These are phyloP conservation scores for Syzygium aqueum DNA, from an alignment of 345 rosid genomes.

Conservation along the genomic window DNA sequence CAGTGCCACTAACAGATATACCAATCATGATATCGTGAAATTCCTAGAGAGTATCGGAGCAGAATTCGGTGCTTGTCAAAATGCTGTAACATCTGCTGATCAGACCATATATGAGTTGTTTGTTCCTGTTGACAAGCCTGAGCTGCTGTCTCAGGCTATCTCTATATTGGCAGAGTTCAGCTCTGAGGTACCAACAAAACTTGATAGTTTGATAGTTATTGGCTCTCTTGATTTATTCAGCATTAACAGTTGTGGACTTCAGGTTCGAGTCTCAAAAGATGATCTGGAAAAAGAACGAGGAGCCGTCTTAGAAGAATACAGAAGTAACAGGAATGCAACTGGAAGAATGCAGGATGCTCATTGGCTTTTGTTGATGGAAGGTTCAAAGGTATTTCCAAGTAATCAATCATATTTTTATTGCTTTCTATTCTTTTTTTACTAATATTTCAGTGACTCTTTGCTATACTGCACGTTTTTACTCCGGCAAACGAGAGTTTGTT, in stretches of 20 bases:
- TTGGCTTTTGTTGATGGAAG: conserved; percentile 84
- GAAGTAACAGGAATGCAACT: conserved; percentile 74
- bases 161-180: conserved; percentile 83
- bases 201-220: not conserved
- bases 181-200: conserved; percentile 47
- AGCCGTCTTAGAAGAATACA: conserved; percentile 88
- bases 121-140: conserved; percentile 87
- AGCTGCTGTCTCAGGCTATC: conserved; percentile 67
- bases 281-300: conserved; percentile 94
- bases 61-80: conserved; percentile 94
- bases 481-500: not conserved
- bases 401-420: not conserved
- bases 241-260: not conserved
- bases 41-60: conserved; percentile 94
- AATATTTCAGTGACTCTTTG: not conserved
- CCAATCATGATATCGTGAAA: conserved; percentile 86
- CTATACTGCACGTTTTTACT: not conserved
- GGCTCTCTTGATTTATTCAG: not conserved
- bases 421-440: not conserved
- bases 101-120: conserved; percentile 85
- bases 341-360: conserved; percentile 91
- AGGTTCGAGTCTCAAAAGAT: conserved; percentile 78
- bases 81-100: conserved; percentile 84
- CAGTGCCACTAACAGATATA: conserved; percentile 72
- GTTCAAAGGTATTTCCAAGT: conserved; percentile 56